Base-by-base conservation (phyloP, 768 basidiomycete species). In the Agrocybe praecox region DNA sequence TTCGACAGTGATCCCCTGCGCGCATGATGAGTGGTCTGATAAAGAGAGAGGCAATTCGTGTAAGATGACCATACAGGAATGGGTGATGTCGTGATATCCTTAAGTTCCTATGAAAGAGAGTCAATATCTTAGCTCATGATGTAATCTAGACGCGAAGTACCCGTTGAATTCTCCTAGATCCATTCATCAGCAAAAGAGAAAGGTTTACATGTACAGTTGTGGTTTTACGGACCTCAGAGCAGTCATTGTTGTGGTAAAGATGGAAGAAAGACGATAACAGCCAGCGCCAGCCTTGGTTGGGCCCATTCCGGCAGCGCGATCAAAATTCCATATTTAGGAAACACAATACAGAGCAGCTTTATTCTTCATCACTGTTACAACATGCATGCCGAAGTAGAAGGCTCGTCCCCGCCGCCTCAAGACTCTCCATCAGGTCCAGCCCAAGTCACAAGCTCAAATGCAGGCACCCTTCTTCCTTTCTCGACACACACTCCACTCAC, bases 161-260 rank as follows among this genome's bases (percentile, higher is more conserved):
- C 78, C 86, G 89, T 65, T 89, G 88, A 23, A 93, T 87, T 49
- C 90, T 89, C 58, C 90, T 91, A 63, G 32, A 59, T 55, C 57
- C 49, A 52, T 48, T 36, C 49, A 64, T 75, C 54, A 76, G 62
- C n/a, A n/a, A n/a, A n/a, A 43, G 11, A 29, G 5, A 29, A 14
- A 52, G 10, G 48, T 4, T 6, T 34, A 12, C 22, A 44, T 51
- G 33, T 32, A 15, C 10, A 29, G 55, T 48, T n/a, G 21, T 47
- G 42, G 42, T 52, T 53, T 49, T 45, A 60, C 74, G 62, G 62
- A 76, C 76, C 78, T 72, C 50, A 80, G 60, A 59, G 80, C 74
- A 62, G 76, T 74, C 69, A 74, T 75, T 60, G 63, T 68, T 46
- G 62, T 62, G 55, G 48, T 15, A 47, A 34, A 52, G 54, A 50